Evolutionary conservation across 352 stramenopile species (phyloP).

Genomic region (Phytophthora kernoviae): DNA sequence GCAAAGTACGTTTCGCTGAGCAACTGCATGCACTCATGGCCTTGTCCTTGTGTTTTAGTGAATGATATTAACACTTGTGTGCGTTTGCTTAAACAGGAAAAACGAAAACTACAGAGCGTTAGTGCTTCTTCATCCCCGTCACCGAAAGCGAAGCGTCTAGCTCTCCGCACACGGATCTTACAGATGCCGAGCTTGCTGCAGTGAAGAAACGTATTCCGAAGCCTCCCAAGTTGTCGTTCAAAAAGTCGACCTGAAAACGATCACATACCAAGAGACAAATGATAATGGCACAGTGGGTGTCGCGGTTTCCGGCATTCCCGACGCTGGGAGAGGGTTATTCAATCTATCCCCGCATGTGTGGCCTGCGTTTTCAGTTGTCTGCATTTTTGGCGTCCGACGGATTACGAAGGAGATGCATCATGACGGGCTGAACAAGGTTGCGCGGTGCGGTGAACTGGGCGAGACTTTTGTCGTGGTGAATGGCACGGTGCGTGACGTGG

Average conservation of each 20-base stretch:
- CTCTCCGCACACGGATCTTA: slow-evolving; percentile 73
- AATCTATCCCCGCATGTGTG: slow-evolving; percentile 81
- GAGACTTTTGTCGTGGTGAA: slow-evolving; percentile 91
- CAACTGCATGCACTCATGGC: background rate
- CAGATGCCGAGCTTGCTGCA: slow-evolving; percentile 79
- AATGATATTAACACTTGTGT: slow-evolving; percentile 22
- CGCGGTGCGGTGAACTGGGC: slow-evolving; percentile 78
- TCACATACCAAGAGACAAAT: slow-evolving; percentile 86
- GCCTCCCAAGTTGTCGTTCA: slow-evolving; percentile 81
- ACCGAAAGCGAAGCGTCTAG: slow-evolving; percentile 68
- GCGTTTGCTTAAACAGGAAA: slow-evolving; percentile 49
- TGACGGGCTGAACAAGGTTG: slow-evolving; percentile 88
- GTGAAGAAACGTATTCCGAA: slow-evolving; percentile 85
- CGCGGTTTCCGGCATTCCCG: slow-evolving; percentile 81
- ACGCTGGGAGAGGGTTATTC: slow-evolving; percentile 82
- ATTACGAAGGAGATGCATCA: slow-evolving; percentile 90
- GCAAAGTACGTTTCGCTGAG: slow-evolving; percentile 59
- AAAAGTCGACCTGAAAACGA: slow-evolving; percentile 84
- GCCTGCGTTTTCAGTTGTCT: slow-evolving; percentile 89
- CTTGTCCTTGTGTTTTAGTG: background rate
- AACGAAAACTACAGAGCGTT: slow-evolving; percentile 71
- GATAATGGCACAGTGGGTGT: slow-evolving; percentile 89
- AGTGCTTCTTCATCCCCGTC: slow-evolving; percentile 54
- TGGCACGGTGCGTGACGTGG: slow-evolving; percentile 81
- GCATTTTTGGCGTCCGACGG: slow-evolving; percentile 85